phyloP scores from a whole-genome alignment of 2,329 filamentous ascomycete species.

The Hortaea werneckii region DNA sequence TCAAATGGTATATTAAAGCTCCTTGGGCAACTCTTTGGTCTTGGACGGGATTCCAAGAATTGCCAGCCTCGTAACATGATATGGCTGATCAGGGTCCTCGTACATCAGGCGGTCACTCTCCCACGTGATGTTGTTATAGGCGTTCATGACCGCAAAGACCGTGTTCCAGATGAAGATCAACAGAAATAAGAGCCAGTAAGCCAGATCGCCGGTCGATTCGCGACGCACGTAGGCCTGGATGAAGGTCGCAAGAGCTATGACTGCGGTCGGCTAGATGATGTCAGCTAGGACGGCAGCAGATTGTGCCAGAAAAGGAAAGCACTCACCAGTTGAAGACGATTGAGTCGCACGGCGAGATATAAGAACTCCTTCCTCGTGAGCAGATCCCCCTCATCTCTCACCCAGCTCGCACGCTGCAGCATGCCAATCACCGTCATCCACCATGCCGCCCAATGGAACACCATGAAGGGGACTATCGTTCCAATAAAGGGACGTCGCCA shows the following conservation, averaged over 20 bases:
- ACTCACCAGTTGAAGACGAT: conserved; percentile 23
- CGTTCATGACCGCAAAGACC: conserved; percentile 26
- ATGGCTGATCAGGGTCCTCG: conserved; percentile 20
- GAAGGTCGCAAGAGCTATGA: conserved; percentile 22
- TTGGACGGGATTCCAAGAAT: conserved; percentile 19
- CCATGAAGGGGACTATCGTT: conserved; percentile 14
- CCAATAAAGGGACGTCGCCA: conserved; percentile 16
- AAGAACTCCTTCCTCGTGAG: conserved; percentile 22
- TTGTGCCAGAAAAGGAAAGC: background rate
- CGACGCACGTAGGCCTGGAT: conserved; percentile 23
- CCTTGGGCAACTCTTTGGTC: conserved; percentile 1
- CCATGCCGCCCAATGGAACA: conserved; percentile 24
- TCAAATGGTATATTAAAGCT: background rate
- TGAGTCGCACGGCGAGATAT: conserved; percentile 22
- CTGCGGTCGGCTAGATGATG: conserved; percentile 17
- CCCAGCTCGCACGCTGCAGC: conserved; percentile 25
- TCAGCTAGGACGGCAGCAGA: conserved; percentile 1
- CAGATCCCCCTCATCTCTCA: conserved; percentile 22
- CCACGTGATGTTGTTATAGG: conserved; percentile 28
- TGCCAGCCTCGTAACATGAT: conserved; percentile 16
- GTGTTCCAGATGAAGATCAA: conserved; percentile 27
- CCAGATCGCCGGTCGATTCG: conserved; percentile 15
- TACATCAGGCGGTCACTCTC: conserved; percentile 20
- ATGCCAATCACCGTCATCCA: conserved; percentile 23
- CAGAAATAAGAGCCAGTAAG: conserved; percentile 26